Evolutionary conservation across 1,284 basidiomycete genomes (phyloP), one percentile per base, ranked within the genome.

Genomic region (Cutaneotrichosporon daszewskae): DNA sequence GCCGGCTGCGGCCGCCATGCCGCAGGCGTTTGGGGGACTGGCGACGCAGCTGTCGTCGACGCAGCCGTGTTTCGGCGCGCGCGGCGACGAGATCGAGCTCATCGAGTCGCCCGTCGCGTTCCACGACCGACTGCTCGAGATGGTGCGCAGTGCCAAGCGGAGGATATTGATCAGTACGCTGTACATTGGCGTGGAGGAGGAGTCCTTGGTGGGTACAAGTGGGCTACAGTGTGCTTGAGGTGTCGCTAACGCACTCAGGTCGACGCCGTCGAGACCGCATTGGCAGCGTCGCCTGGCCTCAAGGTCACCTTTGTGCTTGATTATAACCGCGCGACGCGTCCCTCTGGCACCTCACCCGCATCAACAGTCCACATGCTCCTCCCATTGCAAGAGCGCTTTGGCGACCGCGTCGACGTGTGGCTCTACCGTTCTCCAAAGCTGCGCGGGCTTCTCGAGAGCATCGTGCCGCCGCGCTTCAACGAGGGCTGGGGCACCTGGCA

Each of bases 401-500:
- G 85, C 0, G 74, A 82, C 16, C 78, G 86, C 48, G 82, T 91
- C 14, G 81, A 84, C 45, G 75, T 91, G 11, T 80, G 81, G 36
- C 77, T 89, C 53, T 98, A 85, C 68, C 81, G 84, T 38, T 91
- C 88, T 55, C 91, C 94, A 0, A 86, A 83, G 47, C 76, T 97
- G 24, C 77, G 80, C 19, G 84, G 85, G 1, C 55, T 85, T 26
- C 74, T 87, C 64, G 81, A 87, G 32, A 79, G 77, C 47, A 49
- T 92, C 18, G 81, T 97, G 1, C 95, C 95, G 2, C 84, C 87
- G 38, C 77, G 95, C 33, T 95, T 91, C 70, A 92, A 97, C 61
- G 95, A 99, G 72, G 95, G 92, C 0, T 97, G 89, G 85, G 94
- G 95, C 0, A 86, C 94, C 4, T 96, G 94, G 87, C 95, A 98